phyloP scores from a whole-genome alignment of 73 alveolate genomes.

The Paramecium tetraurelia region DNA sequence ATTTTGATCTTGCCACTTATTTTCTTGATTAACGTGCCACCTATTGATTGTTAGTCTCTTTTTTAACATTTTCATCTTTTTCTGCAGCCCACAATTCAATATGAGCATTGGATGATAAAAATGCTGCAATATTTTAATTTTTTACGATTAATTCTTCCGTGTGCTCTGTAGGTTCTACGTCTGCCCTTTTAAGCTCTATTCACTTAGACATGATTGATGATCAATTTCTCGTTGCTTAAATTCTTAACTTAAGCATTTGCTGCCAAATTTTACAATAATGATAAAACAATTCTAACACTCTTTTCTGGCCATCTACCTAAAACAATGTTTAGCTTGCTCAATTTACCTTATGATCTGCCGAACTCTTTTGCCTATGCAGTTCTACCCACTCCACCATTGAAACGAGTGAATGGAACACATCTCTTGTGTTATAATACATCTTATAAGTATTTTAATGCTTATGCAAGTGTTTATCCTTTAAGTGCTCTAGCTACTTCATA shows the following conservation, averaged over 20 bases:
- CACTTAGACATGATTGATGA: constrained; percentile 83
- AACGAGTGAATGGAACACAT: constrained; percentile 90
- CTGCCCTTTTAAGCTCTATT: constrained; percentile 95
- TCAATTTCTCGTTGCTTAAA: constrained; percentile 83
- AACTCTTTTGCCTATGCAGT: constrained; percentile 84
- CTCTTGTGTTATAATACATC: constrained; percentile 91
- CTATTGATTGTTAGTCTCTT: constrained; percentile 72
- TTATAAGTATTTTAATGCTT: constrained; percentile 89
- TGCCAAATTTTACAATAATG: constrained; percentile 81
- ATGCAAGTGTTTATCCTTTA: constrained; percentile 87
- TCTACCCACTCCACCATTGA: constrained; percentile 92
- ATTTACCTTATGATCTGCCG: constrained; percentile 75
- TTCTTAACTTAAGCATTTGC: constrained; percentile 93
- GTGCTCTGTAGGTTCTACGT: constrained; percentile 99
- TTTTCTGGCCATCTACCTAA: constrained; percentile 95
- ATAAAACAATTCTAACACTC: constrained; percentile 82
- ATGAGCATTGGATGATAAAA: constrained; percentile 89
- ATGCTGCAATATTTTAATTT: constrained; percentile 59
- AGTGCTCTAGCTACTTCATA: constrained; percentile 91
- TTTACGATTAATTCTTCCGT: constrained; percentile 92
- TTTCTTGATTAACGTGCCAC: constrained; percentile 70
- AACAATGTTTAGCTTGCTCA: not conserved
- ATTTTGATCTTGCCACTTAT: constrained; percentile 75
- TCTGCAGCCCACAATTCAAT: constrained; percentile 88
- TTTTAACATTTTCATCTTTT: constrained; percentile 86